A percentile compares a stretch with the other conserved stretches of the same genome.
Evolutionary conservation across 768 basidiomycete species (phyloP).

Genomic region (Daedaleopsis nitida): DNA sequence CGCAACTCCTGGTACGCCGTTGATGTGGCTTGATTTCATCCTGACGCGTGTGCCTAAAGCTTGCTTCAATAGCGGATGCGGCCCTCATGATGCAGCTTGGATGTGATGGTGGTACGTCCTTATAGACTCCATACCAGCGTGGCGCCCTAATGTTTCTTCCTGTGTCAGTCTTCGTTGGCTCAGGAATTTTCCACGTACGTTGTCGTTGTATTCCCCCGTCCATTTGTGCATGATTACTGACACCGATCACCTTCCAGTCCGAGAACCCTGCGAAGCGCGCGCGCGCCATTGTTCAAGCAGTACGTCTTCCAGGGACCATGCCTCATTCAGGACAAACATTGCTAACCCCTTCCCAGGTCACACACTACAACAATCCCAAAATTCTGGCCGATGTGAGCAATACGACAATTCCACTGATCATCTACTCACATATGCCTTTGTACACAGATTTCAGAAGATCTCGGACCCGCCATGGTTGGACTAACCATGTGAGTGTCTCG

Average conservation of each 20-base stretch:
- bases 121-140: constrained; percentile 7
- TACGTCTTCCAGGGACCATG: constrained; percentile 33
- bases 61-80: constrained; percentile 71
- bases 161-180: constrained; percentile 88
- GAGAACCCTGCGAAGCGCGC: constrained; percentile 94
- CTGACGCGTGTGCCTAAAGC: constrained; percentile 6
- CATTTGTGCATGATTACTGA: constrained; percentile 3
- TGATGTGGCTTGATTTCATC: background rate
- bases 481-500: constrained; percentile 71
- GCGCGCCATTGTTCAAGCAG: constrained; percentile 94
- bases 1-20: constrained; percentile 77
- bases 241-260: constrained; percentile 50
- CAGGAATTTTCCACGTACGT: constrained; percentile 91
- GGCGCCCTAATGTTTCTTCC: constrained; percentile 1
- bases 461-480: constrained; percentile 94
- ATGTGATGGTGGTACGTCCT: constrained; percentile 83
- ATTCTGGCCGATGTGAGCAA: constrained; percentile 77
- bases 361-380: constrained; percentile 94
- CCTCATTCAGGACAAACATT: background rate
- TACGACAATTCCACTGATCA: constrained; percentile 1
- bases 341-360: constrained; percentile 51
- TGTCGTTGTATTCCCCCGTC: constrained; percentile 10
- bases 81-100: constrained; percentile 99
- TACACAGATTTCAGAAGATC: constrained; percentile 69
- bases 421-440: constrained; percentile 1